phyloP scores from a whole-genome alignment of 768 basidiomycete species.

The Boletus sp. region DNA sequence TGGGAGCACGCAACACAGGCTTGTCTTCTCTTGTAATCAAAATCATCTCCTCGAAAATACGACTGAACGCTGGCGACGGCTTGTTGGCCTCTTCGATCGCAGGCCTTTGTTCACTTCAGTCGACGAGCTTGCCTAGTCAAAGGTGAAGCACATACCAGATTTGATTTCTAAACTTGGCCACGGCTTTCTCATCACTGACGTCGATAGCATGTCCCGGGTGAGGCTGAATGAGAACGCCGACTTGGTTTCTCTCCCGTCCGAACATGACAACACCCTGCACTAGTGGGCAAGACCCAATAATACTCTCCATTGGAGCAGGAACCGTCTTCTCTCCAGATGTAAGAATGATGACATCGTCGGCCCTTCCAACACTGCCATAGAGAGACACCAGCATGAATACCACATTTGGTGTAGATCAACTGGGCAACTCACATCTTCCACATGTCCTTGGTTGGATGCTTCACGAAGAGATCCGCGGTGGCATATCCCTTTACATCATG shows the following conservation, averaged over 20 bases:
- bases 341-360: too few species aligned
- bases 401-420: neutral
- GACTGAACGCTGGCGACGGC: slow-evolving; percentile 40
- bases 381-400: neutral
- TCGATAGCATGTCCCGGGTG: slow-evolving; percentile 17
- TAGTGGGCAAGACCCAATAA: slow-evolving; percentile 21
- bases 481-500: slow-evolving; percentile 40
- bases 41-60: slow-evolving; percentile 55
- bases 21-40: slow-evolving; percentile 39
- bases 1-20: slow-evolving; percentile 44
- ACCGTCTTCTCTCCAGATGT: too few species aligned
- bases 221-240: slow-evolving; percentile 35
- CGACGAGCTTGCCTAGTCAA: neutral
- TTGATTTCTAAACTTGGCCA: slow-evolving; percentile 30
- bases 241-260: slow-evolving; percentile 30
- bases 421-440: slow-evolving; percentile 33
- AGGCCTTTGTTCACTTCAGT: slow-evolving; percentile 27
- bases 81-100: slow-evolving; percentile 44
- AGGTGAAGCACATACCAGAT: slow-evolving; percentile 25
- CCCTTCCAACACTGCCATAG: slow-evolving; percentile 3
- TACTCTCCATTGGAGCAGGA: slow-evolving; percentile 26
- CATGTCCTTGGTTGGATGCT: slow-evolving; percentile 42
- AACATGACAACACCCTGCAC: slow-evolving; percentile 32
- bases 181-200: slow-evolving; percentile 15
- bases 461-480: slow-evolving; percentile 43